Base-by-base conservation (phyloP, 2,329 filamentous ascomycete species). In the Akanthomyces muscarius region DNA sequence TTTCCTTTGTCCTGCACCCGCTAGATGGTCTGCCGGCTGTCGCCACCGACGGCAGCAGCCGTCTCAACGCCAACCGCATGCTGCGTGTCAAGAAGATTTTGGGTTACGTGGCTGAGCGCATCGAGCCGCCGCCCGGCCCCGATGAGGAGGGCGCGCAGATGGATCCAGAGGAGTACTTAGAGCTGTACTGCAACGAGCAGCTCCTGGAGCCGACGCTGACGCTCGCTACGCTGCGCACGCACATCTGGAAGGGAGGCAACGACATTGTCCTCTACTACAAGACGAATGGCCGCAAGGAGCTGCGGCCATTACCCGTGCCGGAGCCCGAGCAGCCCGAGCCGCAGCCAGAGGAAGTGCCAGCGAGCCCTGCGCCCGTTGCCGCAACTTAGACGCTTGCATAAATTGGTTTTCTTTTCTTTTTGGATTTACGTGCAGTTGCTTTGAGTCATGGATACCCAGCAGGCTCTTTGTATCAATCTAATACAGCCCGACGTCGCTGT, bases 21-120 rank as follows among this genome's bases (percentile, higher is more conserved):
- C 83, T 90, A 69, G 88, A 91, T 67, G 77, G 83, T 30, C 78
- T 98, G 59, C 92, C 92, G 0, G 84, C 83, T 61, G 89, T 97
- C 56, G 85, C 89, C 28, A 76, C 86, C 4, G 92, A 96, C 71
- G 89, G 89, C 59, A 96, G 94, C 74, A 94, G 93, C 68, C 88
- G 95, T 28, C 82, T 99, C 58, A 99, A 98, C 73, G 95, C 95
- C 13, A 99, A 98, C 72, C 86, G 94, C 62, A 98, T 99, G 95
- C 82, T 99, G 57, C 86, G 95, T 53, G 92, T 96, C 4, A 94
- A 92, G 78, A 99, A 99, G 80, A 95, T 99, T 25, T 78, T 98
- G 63, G 86, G 88, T 0, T 99, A 99, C 70, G 86, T 99, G 21
- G 91, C 92, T 1, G 95, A 99, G 75, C 85, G 93, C 61, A 94